Evolutionary conservation across 208 protist species (phyloP), one percentile per base, ranked within the genome.

Genomic region (Trypanosoma melophagium): DNA sequence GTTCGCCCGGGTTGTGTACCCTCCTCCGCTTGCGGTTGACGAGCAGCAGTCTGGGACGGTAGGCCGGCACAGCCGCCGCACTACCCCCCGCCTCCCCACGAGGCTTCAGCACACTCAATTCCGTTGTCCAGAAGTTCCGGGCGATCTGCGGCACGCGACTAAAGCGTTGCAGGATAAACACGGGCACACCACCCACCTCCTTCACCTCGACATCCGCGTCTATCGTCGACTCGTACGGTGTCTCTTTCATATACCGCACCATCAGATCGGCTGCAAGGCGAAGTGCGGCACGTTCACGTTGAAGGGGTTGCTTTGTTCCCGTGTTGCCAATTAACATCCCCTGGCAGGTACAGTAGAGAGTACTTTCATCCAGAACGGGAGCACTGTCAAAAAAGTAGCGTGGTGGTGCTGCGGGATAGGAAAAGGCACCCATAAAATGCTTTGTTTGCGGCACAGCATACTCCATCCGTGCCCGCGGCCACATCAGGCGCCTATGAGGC

Each of bases 21-120:
- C 71, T 60, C 2, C 82, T 75, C 22, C 53, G 63, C 0, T 60
- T 66, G 53, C 82, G 79, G 42, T 74, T 64, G 17, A 88, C 56
- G 38, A 84, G 76, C n/a, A 88, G 54, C 1, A 71, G 69, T n/a
- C 82, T 72, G 38, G 64, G 65, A 8, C 51, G 47, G 38, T 67
- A 67, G 19, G 21, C 19, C 10, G 25, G 16, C 3, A 22, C 13
- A 2, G 21, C 24, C 35, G 7, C 45, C 10, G 51, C 16, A 16
- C 12, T 0, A 0, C 45, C 16, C n/a, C 47, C n/a, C 19, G 4
- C 16, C 19, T 45, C n/a, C 7, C 35, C 41, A 14, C 25, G 21
- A 2, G 10, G 9, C 25, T 13, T 13, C 59, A 64, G 49, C 21
- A 22, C n/a, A 19, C 51, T 3, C 31, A 38, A 1, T 35, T 67